Evolutionary conservation across 306 rosid species (phyloP).

Genomic region (Ceratonia siliqua): DNA sequence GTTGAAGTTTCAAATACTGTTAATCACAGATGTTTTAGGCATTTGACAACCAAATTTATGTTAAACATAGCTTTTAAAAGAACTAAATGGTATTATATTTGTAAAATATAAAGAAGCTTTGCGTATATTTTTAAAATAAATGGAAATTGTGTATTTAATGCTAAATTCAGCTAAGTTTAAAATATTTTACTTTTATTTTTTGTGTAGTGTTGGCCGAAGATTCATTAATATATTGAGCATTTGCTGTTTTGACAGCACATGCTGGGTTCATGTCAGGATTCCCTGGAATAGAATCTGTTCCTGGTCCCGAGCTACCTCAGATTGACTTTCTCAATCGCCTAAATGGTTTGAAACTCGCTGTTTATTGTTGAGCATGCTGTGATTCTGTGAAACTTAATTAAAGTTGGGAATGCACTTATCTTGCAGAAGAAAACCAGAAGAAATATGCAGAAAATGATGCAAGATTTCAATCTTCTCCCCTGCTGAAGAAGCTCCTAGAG

Average conservation of each 20-base stretch:
- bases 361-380: not conserved
- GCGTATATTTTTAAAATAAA: no score
- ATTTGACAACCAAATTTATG: no score
- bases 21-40: no score
- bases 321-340: conserved; percentile 74
- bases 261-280: conserved; percentile 91
- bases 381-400: conserved; percentile 30
- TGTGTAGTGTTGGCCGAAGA: not conserved
- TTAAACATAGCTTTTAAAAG: no score
- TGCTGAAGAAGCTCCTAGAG: conserved; percentile 72
- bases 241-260: conserved; percentile 55
- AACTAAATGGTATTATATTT: no score
- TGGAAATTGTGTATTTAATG: no score
- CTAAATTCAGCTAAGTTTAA: no score
- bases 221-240: not conserved
- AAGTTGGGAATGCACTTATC: not conserved
- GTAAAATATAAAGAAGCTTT: no score
- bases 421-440: conserved; percentile 91
- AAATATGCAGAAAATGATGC: conserved; percentile 80
- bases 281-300: conserved; percentile 81
- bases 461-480: conserved; percentile 69
- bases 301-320: conserved; percentile 86
- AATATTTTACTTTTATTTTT: no score
- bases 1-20: no score
- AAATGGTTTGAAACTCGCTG: conserved; percentile 52